A percentile compares a stretch with the other conserved stretches of the same genome.
These are phyloP conservation scores for Dactylonectria macrodidyma DNA, from an alignment of 2,329 filamentous ascomycete species.

Conservation along the genomic window DNA sequence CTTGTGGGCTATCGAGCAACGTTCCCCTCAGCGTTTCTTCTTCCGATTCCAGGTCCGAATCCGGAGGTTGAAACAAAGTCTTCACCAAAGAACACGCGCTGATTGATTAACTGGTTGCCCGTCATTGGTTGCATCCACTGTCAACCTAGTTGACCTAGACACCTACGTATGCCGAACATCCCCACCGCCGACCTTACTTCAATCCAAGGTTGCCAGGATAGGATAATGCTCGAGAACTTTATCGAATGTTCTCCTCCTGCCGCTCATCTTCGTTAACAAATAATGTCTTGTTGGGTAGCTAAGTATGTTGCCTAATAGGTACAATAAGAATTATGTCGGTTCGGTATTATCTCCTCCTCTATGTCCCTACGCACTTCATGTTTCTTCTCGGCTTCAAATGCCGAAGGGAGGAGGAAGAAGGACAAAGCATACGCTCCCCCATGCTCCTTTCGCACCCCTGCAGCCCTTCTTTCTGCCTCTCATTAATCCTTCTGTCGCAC, in stretches of 20 bases:
- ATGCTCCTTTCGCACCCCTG: slow-evolving; percentile 4
- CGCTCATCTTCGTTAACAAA: not conserved
- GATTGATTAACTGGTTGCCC: slow-evolving; percentile 45
- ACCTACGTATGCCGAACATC: not conserved
- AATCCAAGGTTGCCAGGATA: not conserved
- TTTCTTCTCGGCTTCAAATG: slow-evolving; percentile 4
- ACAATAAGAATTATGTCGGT: slow-evolving; percentile 21
- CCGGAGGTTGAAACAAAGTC: slow-evolving; percentile 7
- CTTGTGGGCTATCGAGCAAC: not conserved
- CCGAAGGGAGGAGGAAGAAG: slow-evolving; percentile 9
- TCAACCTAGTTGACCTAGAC: not conserved
- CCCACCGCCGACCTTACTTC: not conserved
- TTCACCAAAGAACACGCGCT: slow-evolving; percentile 24
- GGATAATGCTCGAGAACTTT: not conserved
- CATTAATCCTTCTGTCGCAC: slow-evolving; percentile 29
- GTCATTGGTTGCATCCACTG: slow-evolving; percentile 34
- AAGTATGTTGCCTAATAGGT: slow-evolving; percentile 21
- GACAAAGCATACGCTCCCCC: slow-evolving; percentile 12
- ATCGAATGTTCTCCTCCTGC: not conserved
- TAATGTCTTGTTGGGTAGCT: slow-evolving; percentile 10
- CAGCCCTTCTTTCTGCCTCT: slow-evolving; percentile 16
- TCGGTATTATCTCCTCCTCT: slow-evolving; percentile 17
- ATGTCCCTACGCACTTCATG: not conserved
- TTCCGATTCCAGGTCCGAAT: slow-evolving; percentile 2
- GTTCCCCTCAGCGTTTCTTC: not conserved